Evolutionary conservation across 2,329 filamentous ascomycete genomes (phyloP), one percentile per base, ranked within the genome.

Genomic region (Claviceps spartinae): DNA sequence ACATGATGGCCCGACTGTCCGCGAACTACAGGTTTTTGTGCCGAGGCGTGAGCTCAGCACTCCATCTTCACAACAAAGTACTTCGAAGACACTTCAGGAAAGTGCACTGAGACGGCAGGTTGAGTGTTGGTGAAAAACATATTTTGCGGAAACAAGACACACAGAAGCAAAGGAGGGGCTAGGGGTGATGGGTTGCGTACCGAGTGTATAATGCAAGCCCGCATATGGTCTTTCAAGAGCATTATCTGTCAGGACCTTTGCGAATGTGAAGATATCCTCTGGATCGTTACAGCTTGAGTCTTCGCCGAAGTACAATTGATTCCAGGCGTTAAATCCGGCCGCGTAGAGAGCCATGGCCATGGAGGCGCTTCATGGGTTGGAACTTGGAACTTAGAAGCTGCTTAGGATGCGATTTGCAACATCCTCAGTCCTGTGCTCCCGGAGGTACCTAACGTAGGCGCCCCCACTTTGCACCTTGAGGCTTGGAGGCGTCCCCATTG

Each of bases 271-370:
- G 4, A 78, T 18, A 58, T 82, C 79, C 4, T 70, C 62, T 4
- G 72, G 69, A 42, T 77, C 71, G 1, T 60, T 47, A 4, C 54
- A 54, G 16, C 43, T 7, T 7, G 9, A 47, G 7, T 43, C 34
- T 18, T 14, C n/a, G 6, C 53, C 54, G 13, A 79, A 74, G 2
- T 60, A 56, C 16, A 82, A 68, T 58, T 82, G 78, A 52, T 65
- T 63, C 76, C 76, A 82, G 51, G 77, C 76, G 59, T 83, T 82
- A 64, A 78, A 75, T 42, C 79, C 79, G 2, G 74, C 58, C 43
- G 72, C 76, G 59, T 75, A 77, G 5, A 83, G 62, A 50, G 74
- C 67, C 75, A 78, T 72, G 36, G 74, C 67, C 75, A 78, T 72
- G 26, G 22, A 38, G 18, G 24, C 16, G 43, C 18, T n/a, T 8